Evolutionary conservation across 106 monocot species (phyloP).

Genomic region (Dendrobium officinale): DNA sequence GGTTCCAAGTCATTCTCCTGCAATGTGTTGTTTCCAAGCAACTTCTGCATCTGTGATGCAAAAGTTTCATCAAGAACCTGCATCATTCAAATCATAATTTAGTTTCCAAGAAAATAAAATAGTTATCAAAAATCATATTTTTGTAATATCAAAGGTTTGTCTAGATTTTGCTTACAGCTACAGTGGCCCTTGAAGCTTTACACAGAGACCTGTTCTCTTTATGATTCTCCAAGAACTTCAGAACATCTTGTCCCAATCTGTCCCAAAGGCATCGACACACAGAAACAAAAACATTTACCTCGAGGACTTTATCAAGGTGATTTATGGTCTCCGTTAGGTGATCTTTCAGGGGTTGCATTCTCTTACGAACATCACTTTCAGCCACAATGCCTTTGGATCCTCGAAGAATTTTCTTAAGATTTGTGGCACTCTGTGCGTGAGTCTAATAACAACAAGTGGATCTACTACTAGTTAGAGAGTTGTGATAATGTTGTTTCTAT

Average conservation of each 20-base stretch:
- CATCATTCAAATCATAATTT: conserved; percentile 2
- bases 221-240: conserved; percentile 79
- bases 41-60: conserved; percentile 71
- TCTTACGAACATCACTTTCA: conserved; percentile 68
- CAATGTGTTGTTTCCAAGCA: conserved; percentile 56
- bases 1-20: conserved; percentile 65
- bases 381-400: conserved; percentile 65
- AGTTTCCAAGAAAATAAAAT: background rate
- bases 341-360: conserved; percentile 84
- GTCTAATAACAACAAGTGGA: conserved; percentile 30
- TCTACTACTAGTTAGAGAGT: too few species aligned
- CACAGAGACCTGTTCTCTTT: conserved; percentile 91
- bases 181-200: conserved; percentile 69
- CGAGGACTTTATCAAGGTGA: conserved; percentile 62
- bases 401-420: conserved; percentile 89
- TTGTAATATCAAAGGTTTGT: background rate
- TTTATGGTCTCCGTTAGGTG: conserved; percentile 62
- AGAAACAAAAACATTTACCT: conserved; percentile 67
- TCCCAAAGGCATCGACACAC: conserved; percentile 90
- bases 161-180: conserved; percentile 48
- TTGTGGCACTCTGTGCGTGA: conserved; percentile 52
- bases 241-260: conserved; percentile 94
- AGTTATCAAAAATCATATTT: background rate
- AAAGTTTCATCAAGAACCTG: conserved; percentile 72
- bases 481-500: too few species aligned